These are phyloP conservation scores for Ceriops tagal DNA, from an alignment of 345 rosid genomes.

Conservation along the genomic window DNA sequence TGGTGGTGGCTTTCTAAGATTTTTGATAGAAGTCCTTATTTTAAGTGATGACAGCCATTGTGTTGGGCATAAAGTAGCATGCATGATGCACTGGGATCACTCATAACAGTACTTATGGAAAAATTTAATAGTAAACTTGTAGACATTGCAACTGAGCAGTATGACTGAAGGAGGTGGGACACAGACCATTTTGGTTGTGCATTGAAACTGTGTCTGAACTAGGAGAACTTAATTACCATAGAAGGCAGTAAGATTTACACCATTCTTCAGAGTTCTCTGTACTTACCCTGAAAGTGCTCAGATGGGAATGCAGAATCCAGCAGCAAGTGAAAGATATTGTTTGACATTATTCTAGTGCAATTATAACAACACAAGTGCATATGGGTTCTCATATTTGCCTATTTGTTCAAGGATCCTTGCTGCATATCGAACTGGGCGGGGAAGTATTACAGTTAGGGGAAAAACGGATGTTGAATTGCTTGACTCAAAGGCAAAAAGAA, in stretches of 20 bases:
- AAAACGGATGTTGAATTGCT: slow-evolving; percentile 77
- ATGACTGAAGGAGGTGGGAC: background rate
- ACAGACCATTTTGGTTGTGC: background rate
- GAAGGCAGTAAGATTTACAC: no score
- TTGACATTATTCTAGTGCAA: background rate
- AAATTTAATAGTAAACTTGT: background rate
- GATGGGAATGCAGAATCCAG: background rate
- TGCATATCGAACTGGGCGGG: slow-evolving; percentile 90
- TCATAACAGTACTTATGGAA: no score
- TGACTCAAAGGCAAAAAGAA: slow-evolving; percentile 70
- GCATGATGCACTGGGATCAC: no score
- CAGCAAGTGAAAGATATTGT: background rate
- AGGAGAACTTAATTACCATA: background rate
- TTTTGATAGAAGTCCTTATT: background rate
- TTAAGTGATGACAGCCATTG: background rate
- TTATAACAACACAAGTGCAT: background rate
- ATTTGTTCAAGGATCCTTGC: slow-evolving; percentile 62
- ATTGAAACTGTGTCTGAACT: background rate
- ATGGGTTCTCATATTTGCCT: slow-evolving; percentile 21
- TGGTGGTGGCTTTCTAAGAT: no score
- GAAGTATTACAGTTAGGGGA: slow-evolving; percentile 80
- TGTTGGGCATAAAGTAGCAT: background rate
- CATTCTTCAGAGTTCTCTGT: no score
- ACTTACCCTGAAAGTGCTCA: no score
- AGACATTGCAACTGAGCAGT: background rate